Percentiles rank a stretch among this genome's conserved stretches.
Conservation (phyloP, 441 rosid species). For the Viola pubescens region DNA sequence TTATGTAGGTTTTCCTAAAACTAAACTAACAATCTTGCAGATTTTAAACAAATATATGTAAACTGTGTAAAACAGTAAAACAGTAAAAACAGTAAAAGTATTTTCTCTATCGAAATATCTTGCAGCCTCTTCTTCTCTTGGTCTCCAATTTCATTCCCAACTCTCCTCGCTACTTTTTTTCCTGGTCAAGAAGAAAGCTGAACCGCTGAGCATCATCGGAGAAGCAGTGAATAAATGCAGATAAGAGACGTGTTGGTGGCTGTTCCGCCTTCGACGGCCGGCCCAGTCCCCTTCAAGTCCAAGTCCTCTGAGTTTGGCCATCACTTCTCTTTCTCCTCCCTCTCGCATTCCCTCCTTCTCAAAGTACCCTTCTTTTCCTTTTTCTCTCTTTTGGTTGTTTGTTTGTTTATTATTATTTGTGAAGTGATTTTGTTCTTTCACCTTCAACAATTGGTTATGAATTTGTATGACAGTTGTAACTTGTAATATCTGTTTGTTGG, state of each 20-base stretch:
- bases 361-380: conserved; percentile 25
- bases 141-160: not conserved
- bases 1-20: no score
- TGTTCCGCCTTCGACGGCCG: conserved; percentile 23
- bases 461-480: no score
- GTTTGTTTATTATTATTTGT: not conserved
- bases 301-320: conserved; percentile 24
- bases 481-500: no score
- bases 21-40: no score
- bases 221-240: conserved; percentile 16
- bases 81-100: no score
- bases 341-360: conserved; percentile 28
- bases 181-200: not conserved
- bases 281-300: conserved; percentile 8
- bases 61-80: no score
- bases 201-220: conserved; percentile 25
- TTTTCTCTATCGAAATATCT: not conserved
- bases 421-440: no score
- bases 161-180: no score
- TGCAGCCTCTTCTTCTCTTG: not conserved
- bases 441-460: no score
- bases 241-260: conserved; percentile 25
- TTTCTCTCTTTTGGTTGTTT: not conserved
- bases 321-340: conserved; percentile 24
- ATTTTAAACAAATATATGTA: no score